A percentile compares a stretch with the other conserved stretches of the same genome.
Evolutionary conservation across 768 basidiomycete species (phyloP).

Genomic region (Flagelloscypha sp.): DNA sequence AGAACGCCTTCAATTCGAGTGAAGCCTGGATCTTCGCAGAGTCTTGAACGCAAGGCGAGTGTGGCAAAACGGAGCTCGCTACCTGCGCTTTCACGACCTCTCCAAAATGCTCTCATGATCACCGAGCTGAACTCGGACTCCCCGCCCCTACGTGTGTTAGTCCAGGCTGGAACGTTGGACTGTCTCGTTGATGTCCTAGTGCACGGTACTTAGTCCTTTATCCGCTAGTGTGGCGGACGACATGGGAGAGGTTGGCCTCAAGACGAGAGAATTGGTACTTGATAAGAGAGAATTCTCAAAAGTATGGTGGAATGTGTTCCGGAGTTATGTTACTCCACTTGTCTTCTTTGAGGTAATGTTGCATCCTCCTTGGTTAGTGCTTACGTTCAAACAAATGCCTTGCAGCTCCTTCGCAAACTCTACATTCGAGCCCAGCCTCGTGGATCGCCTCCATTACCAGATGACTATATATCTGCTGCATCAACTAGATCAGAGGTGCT

Average conservation of each 20-base stretch:
- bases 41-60: constrained; percentile 71
- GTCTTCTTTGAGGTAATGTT: constrained; percentile 72
- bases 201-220: constrained; percentile 67
- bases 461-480: constrained; percentile 42
- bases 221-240: constrained; percentile 80
- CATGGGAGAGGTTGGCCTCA: constrained; percentile 75
- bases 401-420: constrained; percentile 67
- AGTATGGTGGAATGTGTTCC: constrained; percentile 79
- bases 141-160: constrained; percentile 66
- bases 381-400: constrained; percentile 4
- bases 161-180: constrained; percentile 73
- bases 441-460: constrained; percentile 31
- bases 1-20: constrained; percentile 74
- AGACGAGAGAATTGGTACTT: constrained; percentile 61
- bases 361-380: constrained; percentile 1
- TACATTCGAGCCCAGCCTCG: constrained; percentile 47
- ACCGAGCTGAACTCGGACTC: constrained; percentile 60
- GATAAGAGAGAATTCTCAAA: constrained; percentile 66
- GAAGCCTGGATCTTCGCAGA: constrained; percentile 59
- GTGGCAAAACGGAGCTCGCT: constrained; percentile 68
- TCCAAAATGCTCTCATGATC: constrained; percentile 44
- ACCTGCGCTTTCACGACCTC: constrained; percentile 66
- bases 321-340: constrained; percentile 73
- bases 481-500: constrained; percentile 55
- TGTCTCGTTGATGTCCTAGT: constrained; percentile 67